Conservation (phyloP, 306 rosid genomes). For the Malus sylvestris region DNA sequence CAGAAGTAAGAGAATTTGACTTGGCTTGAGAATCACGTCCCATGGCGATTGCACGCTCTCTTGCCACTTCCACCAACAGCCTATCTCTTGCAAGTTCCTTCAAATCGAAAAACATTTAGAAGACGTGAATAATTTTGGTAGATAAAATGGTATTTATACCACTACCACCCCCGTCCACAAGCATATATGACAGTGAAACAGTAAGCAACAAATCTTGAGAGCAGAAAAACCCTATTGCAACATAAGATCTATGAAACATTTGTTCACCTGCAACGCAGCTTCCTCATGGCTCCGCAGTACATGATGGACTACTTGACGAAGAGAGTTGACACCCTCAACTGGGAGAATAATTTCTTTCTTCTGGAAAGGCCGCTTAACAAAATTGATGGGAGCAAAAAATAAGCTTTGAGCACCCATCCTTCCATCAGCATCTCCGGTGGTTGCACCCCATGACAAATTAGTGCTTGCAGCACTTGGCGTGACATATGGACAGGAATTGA, state of each 20-base stretch:
- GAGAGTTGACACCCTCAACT: slow-evolving; percentile 67
- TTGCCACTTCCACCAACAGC: slow-evolving; percentile 61
- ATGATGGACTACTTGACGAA: slow-evolving; percentile 58
- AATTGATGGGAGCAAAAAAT: slow-evolving; percentile 59
- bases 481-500: slow-evolving; percentile 81
- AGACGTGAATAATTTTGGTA: background rate
- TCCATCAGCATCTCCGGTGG: slow-evolving; percentile 37
- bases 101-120: background rate
- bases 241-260: slow-evolving; percentile 1
- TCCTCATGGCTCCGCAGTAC: slow-evolving; percentile 66
- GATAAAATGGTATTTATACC: background rate
- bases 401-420: slow-evolving; percentile 49
- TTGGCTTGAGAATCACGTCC: slow-evolving; percentile 48
- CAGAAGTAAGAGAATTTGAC: slow-evolving; percentile 56
- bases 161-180: background rate
- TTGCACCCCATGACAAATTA: slow-evolving; percentile 53
- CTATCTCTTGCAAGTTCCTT: slow-evolving; percentile 80
- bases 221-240: background rate
- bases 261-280: slow-evolving; percentile 70
- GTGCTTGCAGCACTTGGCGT: slow-evolving; percentile 66
- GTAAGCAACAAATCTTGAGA: background rate
- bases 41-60: slow-evolving; percentile 47
- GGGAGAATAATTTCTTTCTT: slow-evolving; percentile 77
- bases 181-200: background rate
- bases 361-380: slow-evolving; percentile 68